Evolutionary conservation across 192 early-diverging fungal genomes (phyloP), one percentile per base, ranked within the genome.

Genomic region (Dispira parvispora): DNA sequence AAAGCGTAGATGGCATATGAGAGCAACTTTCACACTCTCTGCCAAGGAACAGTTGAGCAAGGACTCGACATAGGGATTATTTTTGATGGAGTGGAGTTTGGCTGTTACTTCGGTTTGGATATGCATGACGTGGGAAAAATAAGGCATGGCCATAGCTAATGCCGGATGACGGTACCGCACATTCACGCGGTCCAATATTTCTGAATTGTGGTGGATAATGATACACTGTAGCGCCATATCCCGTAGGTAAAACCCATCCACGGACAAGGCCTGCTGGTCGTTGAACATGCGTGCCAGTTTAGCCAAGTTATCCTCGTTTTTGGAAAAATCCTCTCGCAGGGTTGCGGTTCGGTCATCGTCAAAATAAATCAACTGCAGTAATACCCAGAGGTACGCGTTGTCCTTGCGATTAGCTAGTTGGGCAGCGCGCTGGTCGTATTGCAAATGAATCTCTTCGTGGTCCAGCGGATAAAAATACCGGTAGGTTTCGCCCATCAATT

Each of bases 161-260:
- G 75, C 71, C 43, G 87, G 87, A 60, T 89, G 83, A 9, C 87
- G 75, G 62, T 78, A 81, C 65, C 85, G 87, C 66, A 89, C 78
- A 63, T 82, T 84, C 38, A 68, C 72, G 52, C 73, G 69, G 64
- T 89, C 84, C 28, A 74, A 73, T 60, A 88, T 78, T 49, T 79
- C 61, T 0, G 53, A 68, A 47, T 86, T 79, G 68, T 86, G 84
- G 62, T 81, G 78, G 62, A 63, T 79, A 64, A 89, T 78, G 46
- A 80, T 78, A 53, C 85, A 86, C 63, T 84, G 85, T 46, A 89
- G 74, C 11, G 87, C 74, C 54, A 88, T 69, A 52, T 89, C 87
- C 21, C 87, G 79, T 56, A 88, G 73, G 43, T 80, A 85, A 65
- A 88, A 88, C 18, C 79, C 84, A 55, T 87, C 86, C 66, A 70